phyloP scores from a whole-genome alignment of 2,329 filamentous ascomycete species.

The Neoscytalidium dimidiatum region DNA sequence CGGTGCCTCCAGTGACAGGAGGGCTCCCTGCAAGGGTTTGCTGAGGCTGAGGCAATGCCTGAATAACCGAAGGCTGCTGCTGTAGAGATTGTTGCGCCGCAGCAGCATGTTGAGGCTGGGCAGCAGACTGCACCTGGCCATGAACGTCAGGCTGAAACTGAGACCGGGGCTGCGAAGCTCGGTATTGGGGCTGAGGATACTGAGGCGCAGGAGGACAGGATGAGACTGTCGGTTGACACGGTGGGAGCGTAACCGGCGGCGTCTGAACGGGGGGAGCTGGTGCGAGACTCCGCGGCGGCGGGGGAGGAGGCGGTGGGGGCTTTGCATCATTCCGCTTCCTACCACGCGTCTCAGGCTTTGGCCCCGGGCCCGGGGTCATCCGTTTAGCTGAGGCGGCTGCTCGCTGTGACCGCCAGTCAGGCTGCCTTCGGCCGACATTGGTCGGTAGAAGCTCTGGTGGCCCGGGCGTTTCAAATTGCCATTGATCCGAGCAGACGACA shows the following conservation, averaged over 20 bases:
- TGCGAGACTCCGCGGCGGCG: constrained; percentile 11
- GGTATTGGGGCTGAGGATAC: not conserved
- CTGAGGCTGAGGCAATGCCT: not conserved
- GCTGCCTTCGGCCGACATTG: constrained; percentile 11
- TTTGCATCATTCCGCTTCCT: constrained; percentile 19
- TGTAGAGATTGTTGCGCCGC: not conserved
- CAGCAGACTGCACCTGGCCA: not conserved
- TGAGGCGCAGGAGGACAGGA: not conserved
- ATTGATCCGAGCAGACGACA: constrained; percentile 13
- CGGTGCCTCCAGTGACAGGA: not conserved
- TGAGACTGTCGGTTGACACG: not conserved
- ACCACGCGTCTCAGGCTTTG: constrained; percentile 18
- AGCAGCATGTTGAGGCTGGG: not conserved
- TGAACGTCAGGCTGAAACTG: not conserved
- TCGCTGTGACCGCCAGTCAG: constrained; percentile 13
- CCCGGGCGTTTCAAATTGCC: constrained; percentile 32
- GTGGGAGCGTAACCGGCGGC: not conserved
- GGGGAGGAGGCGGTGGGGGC: constrained; percentile 5
- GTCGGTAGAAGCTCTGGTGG: constrained; percentile 42
- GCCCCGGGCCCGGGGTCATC: not conserved
- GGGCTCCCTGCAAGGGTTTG: not conserved
- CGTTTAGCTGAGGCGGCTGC: constrained; percentile 6
- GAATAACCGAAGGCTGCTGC: not conserved
- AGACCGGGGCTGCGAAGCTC: not conserved
- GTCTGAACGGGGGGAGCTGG: not conserved